Evolutionary conservation across 306 rosid species (phyloP).

Genomic region (Vigna mungo): DNA sequence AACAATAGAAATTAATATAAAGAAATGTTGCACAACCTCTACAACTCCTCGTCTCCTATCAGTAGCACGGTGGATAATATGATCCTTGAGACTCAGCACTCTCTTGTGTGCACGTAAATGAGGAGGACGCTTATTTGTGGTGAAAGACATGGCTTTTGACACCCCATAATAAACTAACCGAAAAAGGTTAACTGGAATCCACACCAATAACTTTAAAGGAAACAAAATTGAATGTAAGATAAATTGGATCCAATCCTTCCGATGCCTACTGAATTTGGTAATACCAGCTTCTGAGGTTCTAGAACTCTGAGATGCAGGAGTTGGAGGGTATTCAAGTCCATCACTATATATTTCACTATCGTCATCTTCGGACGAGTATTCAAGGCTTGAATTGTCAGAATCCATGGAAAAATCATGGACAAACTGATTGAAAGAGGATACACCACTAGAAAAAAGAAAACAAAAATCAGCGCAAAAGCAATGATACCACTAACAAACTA

Average conservation of each 20-base stretch:
- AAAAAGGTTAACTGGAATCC: constrained; percentile 59
- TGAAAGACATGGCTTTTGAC: constrained; percentile 39
- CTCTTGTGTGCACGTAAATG: constrained; percentile 53
- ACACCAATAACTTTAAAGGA: constrained; percentile 62
- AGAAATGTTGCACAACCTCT: constrained; percentile 63
- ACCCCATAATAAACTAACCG: constrained; percentile 42
- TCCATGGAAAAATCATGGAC: constrained; percentile 89
- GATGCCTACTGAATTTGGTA: constrained; percentile 48
- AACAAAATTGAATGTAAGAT: constrained; percentile 65
- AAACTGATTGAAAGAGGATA: constrained; percentile 88
- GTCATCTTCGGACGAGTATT: constrained; percentile 71
- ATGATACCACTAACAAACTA: constrained; percentile 33
- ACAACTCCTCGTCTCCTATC: constrained; percentile 93
- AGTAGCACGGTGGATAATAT: constrained; percentile 75
- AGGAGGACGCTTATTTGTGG: constrained; percentile 46
- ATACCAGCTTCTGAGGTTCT: constrained; percentile 61
- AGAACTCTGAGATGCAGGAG: constrained; percentile 75
- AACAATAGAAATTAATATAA: constrained; percentile 21
- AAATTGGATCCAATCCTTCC: constrained; percentile 59
- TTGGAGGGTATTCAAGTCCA: constrained; percentile 55
- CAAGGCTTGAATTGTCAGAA: constrained; percentile 75
- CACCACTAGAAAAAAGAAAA: constrained; percentile 67
- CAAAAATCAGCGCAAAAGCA: constrained; percentile 42
- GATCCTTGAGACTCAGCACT: constrained; percentile 69
- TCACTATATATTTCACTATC: constrained; percentile 61